Conservation (phyloP, 202 grass and related monocot species). For the Dendrocalamus latiflorus region DNA sequence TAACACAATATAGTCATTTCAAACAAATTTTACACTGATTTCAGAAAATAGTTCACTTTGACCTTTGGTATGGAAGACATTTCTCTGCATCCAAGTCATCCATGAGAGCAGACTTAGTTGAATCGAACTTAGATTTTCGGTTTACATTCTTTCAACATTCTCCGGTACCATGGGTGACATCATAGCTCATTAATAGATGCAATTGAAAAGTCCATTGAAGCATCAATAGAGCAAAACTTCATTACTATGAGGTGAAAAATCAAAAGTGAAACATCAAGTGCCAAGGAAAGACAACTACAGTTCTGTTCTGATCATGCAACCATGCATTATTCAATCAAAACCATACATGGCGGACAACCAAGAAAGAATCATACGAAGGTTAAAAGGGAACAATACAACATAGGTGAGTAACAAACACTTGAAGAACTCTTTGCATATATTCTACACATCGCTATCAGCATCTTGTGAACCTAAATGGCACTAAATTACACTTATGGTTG, state of each 20-base stretch:
- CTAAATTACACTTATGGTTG: neutral
- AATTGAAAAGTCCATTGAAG: neutral
- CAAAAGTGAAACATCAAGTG: neutral
- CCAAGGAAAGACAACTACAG: neutral
- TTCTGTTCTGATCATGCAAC: neutral
- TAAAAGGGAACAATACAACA: neutral
- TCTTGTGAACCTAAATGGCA: neutral
- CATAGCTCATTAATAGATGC: neutral
- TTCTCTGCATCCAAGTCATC: too few species aligned
- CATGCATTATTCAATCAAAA: neutral
- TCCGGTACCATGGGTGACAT: neutral
- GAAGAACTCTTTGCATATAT: neutral
- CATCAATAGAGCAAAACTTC: neutral
- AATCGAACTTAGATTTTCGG: neutral
- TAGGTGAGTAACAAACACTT: neutral
- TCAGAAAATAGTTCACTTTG: neutral
- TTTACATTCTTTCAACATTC: neutral
- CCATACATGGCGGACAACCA: neutral
- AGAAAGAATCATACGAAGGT: neutral
- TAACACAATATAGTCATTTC: neutral
- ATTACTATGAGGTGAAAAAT: neutral
- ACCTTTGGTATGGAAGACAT: neutral
- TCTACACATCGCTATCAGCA: neutral
- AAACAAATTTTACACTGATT: neutral
- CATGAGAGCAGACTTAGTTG: neutral